Evolutionary conservation across 768 basidiomycete species (phyloP), one percentile per base, ranked within the genome.

Genomic region (Russula griseocarnosa): DNA sequence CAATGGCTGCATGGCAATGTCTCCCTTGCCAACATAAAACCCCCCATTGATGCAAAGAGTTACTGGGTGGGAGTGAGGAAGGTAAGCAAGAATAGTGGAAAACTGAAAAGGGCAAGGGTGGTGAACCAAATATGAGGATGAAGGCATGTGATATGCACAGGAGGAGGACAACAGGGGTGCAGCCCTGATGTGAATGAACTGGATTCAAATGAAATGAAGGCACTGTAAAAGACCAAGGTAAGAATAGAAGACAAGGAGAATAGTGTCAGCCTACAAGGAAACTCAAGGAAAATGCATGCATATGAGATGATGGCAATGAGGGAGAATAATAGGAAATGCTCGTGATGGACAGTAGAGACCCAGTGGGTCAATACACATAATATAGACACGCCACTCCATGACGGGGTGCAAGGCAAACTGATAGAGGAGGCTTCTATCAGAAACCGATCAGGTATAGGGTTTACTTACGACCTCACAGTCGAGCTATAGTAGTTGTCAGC

Each of bases 71-170:
- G n/a, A 40, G 18, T 11, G 24, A 4, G 10, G 32, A 36, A 24
- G 40, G 58, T 34, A 11, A 46, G 26, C 46, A 16, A 14, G 18
- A 22, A 3, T 3, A 1, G 40, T 6, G 22, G 3, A 0, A 32
- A 13, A 1, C 32, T 14, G 51, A 36, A 26, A n/a, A 14, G n/a
- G 6, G 40, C 16, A 9, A 7, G 34, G 11, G 9, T 47, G 30
- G 51, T 69, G n/a, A 30, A 73, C 72, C 34, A 47, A 71, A 72
- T n/a, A 73, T 62, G 24, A 70, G 69, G 6, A 65, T 46, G 52
- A 71, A 73, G 0, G 71, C 71, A 69, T 38, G 70, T 69, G 5
- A 71, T 69, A 51, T 69, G 70, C 14, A 71, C 61, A 73, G 66
- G 40, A 69, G 65, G 30, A 57, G 38, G 11, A 72, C 32, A 28